Percentiles rank a stretch among this genome's conserved stretches.
Evolutionary conservation across 1,284 basidiomycete species (phyloP).

Genomic region (Heterobasidion occidentale): DNA sequence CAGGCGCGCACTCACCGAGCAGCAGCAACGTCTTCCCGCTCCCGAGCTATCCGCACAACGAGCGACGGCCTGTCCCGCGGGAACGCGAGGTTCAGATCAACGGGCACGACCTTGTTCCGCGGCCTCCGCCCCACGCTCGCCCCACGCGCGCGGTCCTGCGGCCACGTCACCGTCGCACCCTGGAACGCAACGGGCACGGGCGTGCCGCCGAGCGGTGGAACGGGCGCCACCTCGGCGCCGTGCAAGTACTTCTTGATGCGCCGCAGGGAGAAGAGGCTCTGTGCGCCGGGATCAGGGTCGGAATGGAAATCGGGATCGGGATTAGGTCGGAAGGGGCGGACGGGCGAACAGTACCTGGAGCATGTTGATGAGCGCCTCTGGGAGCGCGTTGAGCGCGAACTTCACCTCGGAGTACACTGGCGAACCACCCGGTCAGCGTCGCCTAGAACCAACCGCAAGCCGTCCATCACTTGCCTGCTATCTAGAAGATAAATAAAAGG

Average conservation of each 20-base stretch:
- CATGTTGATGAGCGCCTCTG: conserved; percentile 85
- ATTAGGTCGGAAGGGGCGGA: no score
- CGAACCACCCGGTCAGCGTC: no score
- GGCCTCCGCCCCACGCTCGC: conserved; percentile 57
- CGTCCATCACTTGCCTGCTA: no score
- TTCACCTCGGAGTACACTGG: conserved; percentile 88
- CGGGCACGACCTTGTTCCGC: conserved; percentile 68
- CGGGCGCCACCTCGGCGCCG: conserved; percentile 58
- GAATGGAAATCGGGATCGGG: no score
- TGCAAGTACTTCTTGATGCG: conserved; percentile 88
- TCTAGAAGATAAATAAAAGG: no score
- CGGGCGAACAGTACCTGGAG: conserved; percentile 56
- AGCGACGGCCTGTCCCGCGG: conserved; percentile 72
- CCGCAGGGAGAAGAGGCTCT: conserved; percentile 79
- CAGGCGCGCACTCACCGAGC: conserved; percentile 40
- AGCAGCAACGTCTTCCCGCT: conserved; percentile 82
- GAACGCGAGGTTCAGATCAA: conserved; percentile 77
- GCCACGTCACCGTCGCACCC: conserved; percentile 87
- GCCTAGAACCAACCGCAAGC: no score
- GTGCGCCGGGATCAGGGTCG: no score
- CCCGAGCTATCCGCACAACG: conserved; percentile 76
- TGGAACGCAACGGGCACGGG: conserved; percentile 62
- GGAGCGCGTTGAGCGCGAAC: conserved; percentile 77
- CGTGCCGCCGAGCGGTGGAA: conserved; percentile 49
- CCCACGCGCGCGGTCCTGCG: conserved; percentile 54